Evolutionary conservation across 1,139 yeast species (phyloP).

Genomic region (Geotrichum cucujoidarum): DNA sequence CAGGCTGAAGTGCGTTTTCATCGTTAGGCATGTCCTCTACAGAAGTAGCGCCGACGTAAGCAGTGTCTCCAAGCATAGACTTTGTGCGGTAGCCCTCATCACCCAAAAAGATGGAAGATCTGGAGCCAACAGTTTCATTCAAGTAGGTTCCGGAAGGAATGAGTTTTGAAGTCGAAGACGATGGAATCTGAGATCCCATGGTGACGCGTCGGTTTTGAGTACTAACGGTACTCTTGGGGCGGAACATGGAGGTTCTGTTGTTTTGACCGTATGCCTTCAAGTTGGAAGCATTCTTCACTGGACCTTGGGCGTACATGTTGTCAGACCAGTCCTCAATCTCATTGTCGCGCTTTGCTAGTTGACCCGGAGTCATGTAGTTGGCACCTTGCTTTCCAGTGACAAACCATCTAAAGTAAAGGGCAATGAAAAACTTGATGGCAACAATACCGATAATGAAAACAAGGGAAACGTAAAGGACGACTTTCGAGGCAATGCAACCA

Average conservation of each 20-base stretch:
- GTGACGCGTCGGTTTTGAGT: conserved; percentile 28
- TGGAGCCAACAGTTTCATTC: conserved; percentile 26
- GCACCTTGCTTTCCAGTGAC: conserved; percentile 80
- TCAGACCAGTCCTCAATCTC: conserved; percentile 80
- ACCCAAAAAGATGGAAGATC: conserved; percentile 26
- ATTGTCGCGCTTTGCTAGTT: conserved; percentile 49
- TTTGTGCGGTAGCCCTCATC: conserved; percentile 25
- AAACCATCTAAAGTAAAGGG: conserved; percentile 85
- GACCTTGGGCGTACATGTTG: conserved; percentile 49
- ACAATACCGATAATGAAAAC: conserved; percentile 82
- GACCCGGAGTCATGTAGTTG: conserved; percentile 50
- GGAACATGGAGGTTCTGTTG: conserved; percentile 29
- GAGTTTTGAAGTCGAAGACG: conserved; percentile 34
- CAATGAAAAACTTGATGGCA: conserved; percentile 68
- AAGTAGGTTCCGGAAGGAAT: conserved; percentile 36
- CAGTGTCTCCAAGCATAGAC: conserved; percentile 28
- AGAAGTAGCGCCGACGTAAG: conserved; percentile 29
- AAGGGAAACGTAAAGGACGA: conserved; percentile 74
- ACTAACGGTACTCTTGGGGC: conserved; percentile 19
- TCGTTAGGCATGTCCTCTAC: conserved; percentile 19
- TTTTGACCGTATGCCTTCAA: conserved; percentile 37
- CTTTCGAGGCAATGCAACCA: conserved; percentile 91
- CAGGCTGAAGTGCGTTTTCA: conserved; percentile 20
- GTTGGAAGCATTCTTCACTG: conserved; percentile 37
- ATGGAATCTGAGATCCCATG: conserved; percentile 38